Base-by-base conservation (phyloP, 768 basidiomycete species). In the Udeniomyces megalosporus region DNA sequence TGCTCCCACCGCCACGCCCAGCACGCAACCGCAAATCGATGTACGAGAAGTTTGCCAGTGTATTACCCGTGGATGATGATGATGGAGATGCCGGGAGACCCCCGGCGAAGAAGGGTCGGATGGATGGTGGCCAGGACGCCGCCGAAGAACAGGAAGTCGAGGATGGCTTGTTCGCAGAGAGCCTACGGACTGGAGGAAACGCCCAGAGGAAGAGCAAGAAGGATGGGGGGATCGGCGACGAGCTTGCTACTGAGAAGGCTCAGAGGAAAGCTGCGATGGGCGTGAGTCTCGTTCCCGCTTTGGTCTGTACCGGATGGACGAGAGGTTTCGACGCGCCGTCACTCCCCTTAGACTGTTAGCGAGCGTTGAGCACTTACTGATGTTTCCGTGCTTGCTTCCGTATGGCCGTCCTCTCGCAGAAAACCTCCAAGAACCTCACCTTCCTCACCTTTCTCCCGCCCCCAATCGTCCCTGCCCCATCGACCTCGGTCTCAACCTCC, bases 401-500 rank as follows among this genome's bases (percentile, higher is more conserved):
- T n/a, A n/a, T n/a, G n/a, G n/a, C n/a, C n/a, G n/a, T n/a, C n/a
- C n/a, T n/a, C n/a, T n/a, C n/a, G n/a, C 20, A 57, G 32, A 15
- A 17, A 8, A n/a, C 58, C 14, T 50, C 47, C 34, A 32, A 50
- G 35, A 60, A 48, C 22, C 48, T 60, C 48, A 38, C 20, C 32
- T 52, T 42, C 17, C 38, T 42, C 38, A 42, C 38, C 8, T 42
- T 31, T 10, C 50, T 31, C 24, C 50, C 50, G 50, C 17, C 12
- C 45, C 55, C 26, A 32, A 56, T 53, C 60, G 52, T 31, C 42
- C 52, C 29, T 15, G 38, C 34, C 22, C 52, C 29, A 45, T 26
- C 28, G 42, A 55, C 29, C 51, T 54, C 28, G 20, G 49, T 52
- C 51, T 53, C 54, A 24, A 50, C 62, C 28, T 63, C 56, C 56